Percentiles rank a stretch among this genome's conserved stretches.
Conservation (phyloP, 257 asterid genomes). For the Solanum microdontum region DNA sequence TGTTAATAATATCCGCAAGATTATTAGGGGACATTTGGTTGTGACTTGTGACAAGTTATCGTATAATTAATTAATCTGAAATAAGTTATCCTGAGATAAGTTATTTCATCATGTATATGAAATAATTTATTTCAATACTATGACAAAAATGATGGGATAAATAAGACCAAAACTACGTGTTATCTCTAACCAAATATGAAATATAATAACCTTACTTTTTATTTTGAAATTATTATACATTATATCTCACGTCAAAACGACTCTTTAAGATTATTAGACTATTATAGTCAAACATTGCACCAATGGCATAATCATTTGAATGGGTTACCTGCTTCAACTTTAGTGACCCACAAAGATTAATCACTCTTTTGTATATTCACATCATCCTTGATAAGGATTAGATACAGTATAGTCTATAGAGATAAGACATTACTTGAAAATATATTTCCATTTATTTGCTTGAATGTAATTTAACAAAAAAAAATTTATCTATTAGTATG, state of each 20-base stretch:
- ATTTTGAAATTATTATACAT: too few relatives aligned
- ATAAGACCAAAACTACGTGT: not conserved
- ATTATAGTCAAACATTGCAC: not conserved
- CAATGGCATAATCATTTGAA: not conserved
- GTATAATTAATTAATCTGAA: too few relatives aligned
- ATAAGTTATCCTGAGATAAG: too few relatives aligned
- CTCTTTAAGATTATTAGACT: not conserved
- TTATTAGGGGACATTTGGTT: too few relatives aligned
- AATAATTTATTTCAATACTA: too few relatives aligned
- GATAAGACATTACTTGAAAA: not conserved
- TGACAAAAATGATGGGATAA: not conserved
- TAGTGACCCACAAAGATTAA: not conserved
- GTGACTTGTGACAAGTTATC: too few relatives aligned
- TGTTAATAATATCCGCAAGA: too few relatives aligned
- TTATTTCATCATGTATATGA: not conserved
- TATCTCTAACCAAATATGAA: not conserved
- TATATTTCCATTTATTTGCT: not conserved
- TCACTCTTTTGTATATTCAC: not conserved
- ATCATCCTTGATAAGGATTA: not conserved
- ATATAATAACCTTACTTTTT: too few relatives aligned
- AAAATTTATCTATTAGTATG: too few relatives aligned
- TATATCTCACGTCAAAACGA: not conserved
- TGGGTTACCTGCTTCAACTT: not conserved
- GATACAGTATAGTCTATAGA: not conserved
- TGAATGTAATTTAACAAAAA: not conserved